Percentiles rank a stretch among this genome's conserved stretches.
Conservation (phyloP, 257 asterid species). For the Fraxinus pennsylvanica region DNA sequence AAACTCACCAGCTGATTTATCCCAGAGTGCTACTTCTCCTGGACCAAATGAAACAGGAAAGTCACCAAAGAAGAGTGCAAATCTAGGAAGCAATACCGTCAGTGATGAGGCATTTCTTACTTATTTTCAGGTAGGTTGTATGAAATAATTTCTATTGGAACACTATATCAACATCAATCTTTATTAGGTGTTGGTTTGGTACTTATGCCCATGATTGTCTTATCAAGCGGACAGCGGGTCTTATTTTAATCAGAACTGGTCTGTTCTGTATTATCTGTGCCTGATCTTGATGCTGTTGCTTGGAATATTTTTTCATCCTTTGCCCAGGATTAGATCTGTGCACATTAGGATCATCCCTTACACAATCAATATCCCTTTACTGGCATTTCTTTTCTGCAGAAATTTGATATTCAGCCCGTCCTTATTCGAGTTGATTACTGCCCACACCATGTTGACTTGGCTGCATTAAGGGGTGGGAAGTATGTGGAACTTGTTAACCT, state of each 20-base stretch:
- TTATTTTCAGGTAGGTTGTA: constrained; percentile 76
- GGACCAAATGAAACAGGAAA: constrained; percentile 46
- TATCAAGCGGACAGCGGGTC: constrained; percentile 1
- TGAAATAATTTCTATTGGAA: constrained; percentile 24
- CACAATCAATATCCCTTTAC: constrained; percentile 12
- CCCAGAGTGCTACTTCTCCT: constrained; percentile 34
- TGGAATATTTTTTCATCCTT: neutral
- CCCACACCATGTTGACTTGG: constrained; percentile 87
- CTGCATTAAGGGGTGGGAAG: constrained; percentile 91
- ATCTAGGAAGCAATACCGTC: constrained; percentile 42
- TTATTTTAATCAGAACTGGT: constrained; percentile 1
- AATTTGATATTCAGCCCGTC: constrained; percentile 84
- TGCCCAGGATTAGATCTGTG: neutral
- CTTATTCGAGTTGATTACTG: constrained; percentile 86
- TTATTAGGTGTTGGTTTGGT: constrained; percentile 9
- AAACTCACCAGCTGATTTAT: constrained; percentile 47
- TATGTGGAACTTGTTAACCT: constrained; percentile 95
- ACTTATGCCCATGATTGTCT: constrained; percentile 10
- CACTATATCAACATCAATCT: constrained; percentile 19
- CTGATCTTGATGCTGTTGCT: constrained; percentile 18
- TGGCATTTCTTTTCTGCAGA: constrained; percentile 58
- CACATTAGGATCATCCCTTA: constrained; percentile 6
- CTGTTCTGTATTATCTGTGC: constrained; percentile 10
- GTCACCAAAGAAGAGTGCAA: constrained; percentile 40
- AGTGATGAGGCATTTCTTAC: constrained; percentile 87